Base-by-base conservation (phyloP, 2,329 filamentous ascomycete species). In the Paramyrothecium roridum region DNA sequence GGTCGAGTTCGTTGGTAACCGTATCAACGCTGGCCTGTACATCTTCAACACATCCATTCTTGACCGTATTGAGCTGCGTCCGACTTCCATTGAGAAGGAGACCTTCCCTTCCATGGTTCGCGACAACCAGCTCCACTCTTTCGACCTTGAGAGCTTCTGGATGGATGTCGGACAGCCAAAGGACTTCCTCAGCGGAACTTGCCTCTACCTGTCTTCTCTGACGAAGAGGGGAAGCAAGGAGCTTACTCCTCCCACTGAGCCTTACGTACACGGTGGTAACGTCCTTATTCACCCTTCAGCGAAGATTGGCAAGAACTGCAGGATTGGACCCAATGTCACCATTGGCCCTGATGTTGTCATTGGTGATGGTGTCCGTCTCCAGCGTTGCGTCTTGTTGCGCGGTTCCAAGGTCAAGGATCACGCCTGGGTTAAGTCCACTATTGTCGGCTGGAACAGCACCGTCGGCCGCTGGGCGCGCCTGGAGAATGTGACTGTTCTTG, bases 121-220 rank as follows among this genome's bases (percentile, higher is more conserved):
- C 67, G 93, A 97, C 67, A 91, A 91, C 62, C 85, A 93, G 75
- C 80, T 98, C 60, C 93, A 98, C 82, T 96, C 91, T 2, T 97
- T 96, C 71, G 93, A 98, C 71, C 85, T 98, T 30, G 92, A 97
- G 64, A 92, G 93, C 65, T 98, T 96, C 85, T 98, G 93, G 93
- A 98, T 98, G 93, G 93, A 98, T 66, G 91, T 99, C 61, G 93
- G 93, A 67, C 93, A 99, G 78, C 93, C 93, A 65, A 99, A 98
- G 81, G 93, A 99, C 72, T 99, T 98, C 84, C 81, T 99, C 54
- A 91, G 89, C 21, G 93, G 93, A 60, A 98, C 95, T 59, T 98
- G 93, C 78, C 83, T 99, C 59, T 98, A 97, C 80, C 90, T 99
- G 52, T 92, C 91, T 49, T 96, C 91, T 3, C 84, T 98, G 57